Percentiles rank a stretch among this genome's conserved stretches.
phyloP scores from a whole-genome alignment of 2,329 filamentous ascomycete genomes.

The Penicillium corylophilum region DNA sequence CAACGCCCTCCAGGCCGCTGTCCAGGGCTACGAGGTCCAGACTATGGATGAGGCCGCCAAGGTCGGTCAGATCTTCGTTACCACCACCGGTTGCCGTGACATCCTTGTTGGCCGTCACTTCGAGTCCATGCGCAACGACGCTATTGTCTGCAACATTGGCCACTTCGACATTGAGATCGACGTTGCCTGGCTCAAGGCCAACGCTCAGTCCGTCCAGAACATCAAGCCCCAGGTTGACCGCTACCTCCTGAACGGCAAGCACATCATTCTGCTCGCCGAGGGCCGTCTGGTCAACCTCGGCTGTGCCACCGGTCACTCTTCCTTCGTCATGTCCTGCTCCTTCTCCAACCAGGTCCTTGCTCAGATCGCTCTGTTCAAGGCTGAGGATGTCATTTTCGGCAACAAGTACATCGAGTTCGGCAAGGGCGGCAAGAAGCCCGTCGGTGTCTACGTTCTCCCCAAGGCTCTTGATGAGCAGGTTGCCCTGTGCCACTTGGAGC shows the following conservation, averaged over 20 bases:
- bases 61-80: conserved; percentile 95
- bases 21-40: conserved; percentile 93
- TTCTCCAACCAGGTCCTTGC: conserved; percentile 99
- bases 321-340: conserved; percentile 99
- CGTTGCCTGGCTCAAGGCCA: conserved; percentile 98
- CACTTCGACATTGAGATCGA: conserved; percentile 99
- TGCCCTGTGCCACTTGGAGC: conserved; percentile 84
- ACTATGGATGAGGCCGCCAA: conserved; percentile 96
- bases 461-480: conserved; percentile 99
- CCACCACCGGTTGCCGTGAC: conserved; percentile 98
- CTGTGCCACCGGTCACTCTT: conserved; percentile 98
- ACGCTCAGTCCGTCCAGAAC: conserved; percentile 89
- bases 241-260: conserved; percentile 90
- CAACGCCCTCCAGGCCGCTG: conserved; percentile 98
- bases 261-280: conserved; percentile 98
- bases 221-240: conserved; percentile 99
- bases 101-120: conserved; percentile 92
- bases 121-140: conserved; percentile 91
- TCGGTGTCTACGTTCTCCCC: conserved; percentile 94
- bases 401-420: conserved; percentile 96
- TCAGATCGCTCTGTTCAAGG: conserved; percentile 98
- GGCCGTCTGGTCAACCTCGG: conserved; percentile 99
- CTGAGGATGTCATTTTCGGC: conserved; percentile 78
- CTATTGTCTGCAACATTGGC: conserved; percentile 99
- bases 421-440: conserved; percentile 82